A percentile compares a stretch with the other conserved stretches of the same genome.
These are phyloP conservation scores for Tylopilus sp. DNA, from an alignment of 768 basidiomycete genomes.

Conservation along the genomic window DNA sequence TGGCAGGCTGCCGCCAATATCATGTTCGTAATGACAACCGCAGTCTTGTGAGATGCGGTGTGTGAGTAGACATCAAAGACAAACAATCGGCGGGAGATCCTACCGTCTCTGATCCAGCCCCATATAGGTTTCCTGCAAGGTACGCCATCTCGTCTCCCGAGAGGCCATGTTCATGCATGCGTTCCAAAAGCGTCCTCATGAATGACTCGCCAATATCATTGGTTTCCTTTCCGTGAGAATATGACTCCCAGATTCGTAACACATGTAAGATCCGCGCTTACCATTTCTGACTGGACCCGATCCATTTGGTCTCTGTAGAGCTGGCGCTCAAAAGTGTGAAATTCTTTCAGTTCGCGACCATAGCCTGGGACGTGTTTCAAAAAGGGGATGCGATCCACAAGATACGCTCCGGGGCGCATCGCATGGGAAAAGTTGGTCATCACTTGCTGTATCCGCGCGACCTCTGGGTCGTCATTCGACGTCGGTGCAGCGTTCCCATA, in stretches of 20 bases:
- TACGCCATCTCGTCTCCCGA: conserved; percentile 54
- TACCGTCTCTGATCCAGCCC: conserved; percentile 57
- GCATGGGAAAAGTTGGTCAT: conserved; percentile 22
- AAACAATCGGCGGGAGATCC: too few species aligned
- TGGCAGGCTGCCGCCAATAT: conserved; percentile 53
- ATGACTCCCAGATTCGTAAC: too few species aligned
- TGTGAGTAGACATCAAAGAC: too few species aligned
- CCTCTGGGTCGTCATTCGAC: conserved; percentile 19
- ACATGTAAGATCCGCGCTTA: conserved; percentile 10
- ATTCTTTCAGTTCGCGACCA: conserved; percentile 45
- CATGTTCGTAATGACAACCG: conserved; percentile 46
- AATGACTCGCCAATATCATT: conserved; percentile 33
- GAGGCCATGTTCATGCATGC: conserved; percentile 42
- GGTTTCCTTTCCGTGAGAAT: conserved; percentile 6
- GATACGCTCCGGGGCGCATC: conserved; percentile 32
- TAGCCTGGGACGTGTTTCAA: conserved; percentile 54
- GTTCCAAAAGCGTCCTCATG: conserved; percentile 49
- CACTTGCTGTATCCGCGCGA: conserved; percentile 16
- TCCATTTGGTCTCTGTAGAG: conserved; percentile 49
- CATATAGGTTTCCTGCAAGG: conserved; percentile 56
- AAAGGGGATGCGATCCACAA: conserved; percentile 34
- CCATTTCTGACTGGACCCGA: conserved; percentile 44
- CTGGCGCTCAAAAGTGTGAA: conserved; percentile 46
- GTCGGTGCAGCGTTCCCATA: conserved; percentile 26
- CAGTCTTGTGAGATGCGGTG: conserved; percentile 29